These are phyloP conservation scores for Thuidium tamariscinum DNA, from an alignment of 225 moss, liverwort and hornwort genomes.

Conservation along the genomic window DNA sequence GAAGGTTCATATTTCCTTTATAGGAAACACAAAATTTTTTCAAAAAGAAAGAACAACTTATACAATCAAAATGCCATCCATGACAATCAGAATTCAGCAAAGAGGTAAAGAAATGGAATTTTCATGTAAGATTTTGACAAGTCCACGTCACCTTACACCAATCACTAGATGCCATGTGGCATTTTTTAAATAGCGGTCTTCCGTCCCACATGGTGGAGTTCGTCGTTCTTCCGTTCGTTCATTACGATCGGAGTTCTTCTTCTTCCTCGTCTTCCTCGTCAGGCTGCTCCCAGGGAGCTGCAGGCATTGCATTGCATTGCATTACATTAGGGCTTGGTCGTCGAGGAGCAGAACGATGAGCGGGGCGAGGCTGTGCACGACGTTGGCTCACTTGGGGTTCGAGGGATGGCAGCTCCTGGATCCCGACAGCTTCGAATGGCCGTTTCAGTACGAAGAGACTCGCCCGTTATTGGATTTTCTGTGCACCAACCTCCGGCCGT, in stretches of 20 bases:
- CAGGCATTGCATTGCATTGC: not conserved
- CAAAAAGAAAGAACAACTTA: no score
- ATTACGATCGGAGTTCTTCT: not conserved
- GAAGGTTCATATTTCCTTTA: no score
- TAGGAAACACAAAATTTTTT: no score
- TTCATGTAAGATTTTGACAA: not conserved
- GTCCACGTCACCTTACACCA: not conserved
- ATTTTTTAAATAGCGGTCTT: not conserved
- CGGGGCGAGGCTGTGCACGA: slow-evolving; percentile 78
- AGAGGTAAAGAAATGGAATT: not conserved
- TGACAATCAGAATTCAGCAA: no score
- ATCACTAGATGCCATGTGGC: not conserved
- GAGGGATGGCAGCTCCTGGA: slow-evolving; percentile 93
- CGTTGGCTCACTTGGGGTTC: slow-evolving; percentile 83
- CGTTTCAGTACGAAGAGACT: slow-evolving; percentile 93
- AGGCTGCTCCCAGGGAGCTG: not conserved
- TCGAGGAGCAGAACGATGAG: slow-evolving; percentile 37
- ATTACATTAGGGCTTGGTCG: not conserved
- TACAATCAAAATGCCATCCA: not conserved
- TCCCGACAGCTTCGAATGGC: slow-evolving; percentile 98
- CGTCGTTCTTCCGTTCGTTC: not conserved
- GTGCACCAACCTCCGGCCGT: slow-evolving; percentile 87
- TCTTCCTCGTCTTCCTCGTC: not conserved
- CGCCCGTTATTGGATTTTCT: slow-evolving; percentile 78
- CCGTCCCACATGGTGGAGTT: not conserved